phyloP scores from a whole-genome alignment of 768 basidiomycete species.

The Grammothele lineata region DNA sequence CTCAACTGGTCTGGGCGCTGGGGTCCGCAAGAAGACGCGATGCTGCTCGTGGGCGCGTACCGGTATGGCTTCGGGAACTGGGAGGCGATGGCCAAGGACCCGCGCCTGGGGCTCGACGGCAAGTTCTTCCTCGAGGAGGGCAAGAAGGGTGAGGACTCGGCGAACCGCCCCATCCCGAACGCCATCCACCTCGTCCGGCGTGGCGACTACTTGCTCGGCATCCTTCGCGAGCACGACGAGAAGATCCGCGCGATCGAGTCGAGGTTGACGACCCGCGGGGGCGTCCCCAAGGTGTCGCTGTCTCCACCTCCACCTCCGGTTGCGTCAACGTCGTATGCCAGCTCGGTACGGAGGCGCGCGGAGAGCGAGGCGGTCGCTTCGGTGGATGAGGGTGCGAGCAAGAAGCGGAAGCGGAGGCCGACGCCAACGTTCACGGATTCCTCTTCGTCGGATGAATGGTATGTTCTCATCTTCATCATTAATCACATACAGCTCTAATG shows the following conservation, averaged over 20 bases:
- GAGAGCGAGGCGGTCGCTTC: slow-evolving; percentile 84
- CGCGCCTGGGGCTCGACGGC: slow-evolving; percentile 74
- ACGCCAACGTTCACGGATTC: slow-evolving; percentile 97
- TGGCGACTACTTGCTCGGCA: slow-evolving; percentile 86
- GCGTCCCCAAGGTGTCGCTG: slow-evolving; percentile 66
- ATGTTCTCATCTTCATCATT: slow-evolving; percentile 29
- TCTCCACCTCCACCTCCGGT: slow-evolving; percentile 68
- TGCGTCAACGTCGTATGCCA: slow-evolving; percentile 62
- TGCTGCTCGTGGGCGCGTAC: slow-evolving; percentile 92
- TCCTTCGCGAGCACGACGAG: slow-evolving; percentile 85
- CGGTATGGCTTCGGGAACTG: slow-evolving; percentile 94
- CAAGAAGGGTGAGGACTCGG: slow-evolving; percentile 86
- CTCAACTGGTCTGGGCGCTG: slow-evolving; percentile 97
- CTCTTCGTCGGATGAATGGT: slow-evolving; percentile 90
- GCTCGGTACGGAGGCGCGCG: slow-evolving; percentile 67
- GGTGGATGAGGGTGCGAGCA: slow-evolving; percentile 57
- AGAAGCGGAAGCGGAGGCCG: slow-evolving; percentile 87
- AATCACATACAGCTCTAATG: too few species aligned
- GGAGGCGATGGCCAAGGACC: slow-evolving; percentile 92
- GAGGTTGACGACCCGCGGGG: slow-evolving; percentile 65
- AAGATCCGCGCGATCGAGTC: slow-evolving; percentile 86
- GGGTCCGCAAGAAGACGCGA: slow-evolving; percentile 88
- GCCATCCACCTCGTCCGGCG: slow-evolving; percentile 97
- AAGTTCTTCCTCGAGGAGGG: slow-evolving; percentile 99
- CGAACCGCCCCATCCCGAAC: slow-evolving; percentile 88